Percentiles rank a stretch among this genome's conserved stretches.
These are phyloP conservation scores for Tetracladium setigerum DNA, from an alignment of 495 filamentous ascomycete genomes.

Conservation along the genomic window DNA sequence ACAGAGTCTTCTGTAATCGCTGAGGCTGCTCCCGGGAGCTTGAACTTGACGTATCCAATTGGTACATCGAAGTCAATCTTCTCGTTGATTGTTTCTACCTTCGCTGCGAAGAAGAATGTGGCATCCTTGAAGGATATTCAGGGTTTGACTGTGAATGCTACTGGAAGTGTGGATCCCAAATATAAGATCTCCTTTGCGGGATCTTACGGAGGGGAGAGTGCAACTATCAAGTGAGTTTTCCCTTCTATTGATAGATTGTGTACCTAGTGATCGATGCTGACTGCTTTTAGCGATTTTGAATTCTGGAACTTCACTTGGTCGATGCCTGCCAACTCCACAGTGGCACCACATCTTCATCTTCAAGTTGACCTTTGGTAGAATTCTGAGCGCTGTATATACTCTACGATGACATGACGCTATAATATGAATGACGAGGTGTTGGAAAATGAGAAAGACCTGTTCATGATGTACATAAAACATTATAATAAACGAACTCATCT, in stretches of 20 bases:
- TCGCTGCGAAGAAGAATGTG: constrained; percentile 16
- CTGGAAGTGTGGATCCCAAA: constrained; percentile 8
- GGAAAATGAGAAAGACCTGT: too few species aligned
- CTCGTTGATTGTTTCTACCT: constrained; percentile 18
- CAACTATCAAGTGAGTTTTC: constrained; percentile 11
- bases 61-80: constrained; percentile 16
- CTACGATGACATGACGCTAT: too few species aligned
- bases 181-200: constrained; percentile 5
- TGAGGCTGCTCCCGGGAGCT: constrained; percentile 20
- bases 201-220: constrained; percentile 5
- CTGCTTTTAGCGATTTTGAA: constrained; percentile 12
- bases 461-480: too few species aligned
- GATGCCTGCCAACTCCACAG: constrained; percentile 24
- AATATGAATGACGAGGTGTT: too few species aligned
- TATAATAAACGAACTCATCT: too few species aligned
- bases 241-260: background rate
- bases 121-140: constrained; percentile 20
- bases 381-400: too few species aligned
- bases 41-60: constrained; percentile 32
- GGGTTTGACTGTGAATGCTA: constrained; percentile 4
- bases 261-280: background rate
- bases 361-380: constrained; percentile 13
- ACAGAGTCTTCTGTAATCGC: constrained; percentile 27
- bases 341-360: constrained; percentile 23
- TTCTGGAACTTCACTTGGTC: constrained; percentile 30